A percentile compares a stretch with the other conserved stretches of the same genome.
These are phyloP conservation scores for Salvia miltiorrhiza DNA, from an alignment of 257 asterid species.

Conservation along the genomic window DNA sequence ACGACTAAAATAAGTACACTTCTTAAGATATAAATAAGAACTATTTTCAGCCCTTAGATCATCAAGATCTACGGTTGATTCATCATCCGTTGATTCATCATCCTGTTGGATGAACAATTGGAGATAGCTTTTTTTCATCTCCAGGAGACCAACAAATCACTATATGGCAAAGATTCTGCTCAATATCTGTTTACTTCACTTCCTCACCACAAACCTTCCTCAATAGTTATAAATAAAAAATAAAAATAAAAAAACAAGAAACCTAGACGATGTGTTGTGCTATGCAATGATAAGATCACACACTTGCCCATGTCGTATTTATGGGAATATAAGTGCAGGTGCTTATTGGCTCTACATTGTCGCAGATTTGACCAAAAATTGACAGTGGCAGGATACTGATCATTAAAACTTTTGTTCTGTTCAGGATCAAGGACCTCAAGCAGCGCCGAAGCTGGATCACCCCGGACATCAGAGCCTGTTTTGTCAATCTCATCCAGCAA, in stretches of 20 bases:
- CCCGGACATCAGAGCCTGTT: constrained; percentile 97
- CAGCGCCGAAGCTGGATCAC: constrained; percentile 98
- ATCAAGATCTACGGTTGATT: too few species aligned
- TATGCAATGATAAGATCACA: neutral
- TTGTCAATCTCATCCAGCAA: constrained; percentile 98
- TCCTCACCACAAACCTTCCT: neutral
- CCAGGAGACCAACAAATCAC: neutral
- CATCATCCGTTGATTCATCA: too few species aligned
- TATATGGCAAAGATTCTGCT: neutral
- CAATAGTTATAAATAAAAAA: neutral
- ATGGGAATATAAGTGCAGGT: constrained; percentile 13
- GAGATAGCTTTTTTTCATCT: constrained; percentile 4
- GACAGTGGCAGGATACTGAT: constrained; percentile 80
- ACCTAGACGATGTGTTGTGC: neutral
- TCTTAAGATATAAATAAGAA: too few species aligned
- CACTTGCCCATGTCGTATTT: neutral
- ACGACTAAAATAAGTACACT: too few species aligned
- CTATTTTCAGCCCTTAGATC: too few species aligned
- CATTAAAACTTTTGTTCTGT: constrained; percentile 89
- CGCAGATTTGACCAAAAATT: constrained; percentile 7
- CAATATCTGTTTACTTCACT: neutral
- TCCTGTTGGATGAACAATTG: too few species aligned
- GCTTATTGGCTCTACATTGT: constrained; percentile 7
- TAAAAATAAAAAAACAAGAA: neutral
- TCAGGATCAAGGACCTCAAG: constrained; percentile 99